These are phyloP conservation scores for Ormosia semicastrata DNA, from an alignment of 306 rosid genomes.

Conservation along the genomic window DNA sequence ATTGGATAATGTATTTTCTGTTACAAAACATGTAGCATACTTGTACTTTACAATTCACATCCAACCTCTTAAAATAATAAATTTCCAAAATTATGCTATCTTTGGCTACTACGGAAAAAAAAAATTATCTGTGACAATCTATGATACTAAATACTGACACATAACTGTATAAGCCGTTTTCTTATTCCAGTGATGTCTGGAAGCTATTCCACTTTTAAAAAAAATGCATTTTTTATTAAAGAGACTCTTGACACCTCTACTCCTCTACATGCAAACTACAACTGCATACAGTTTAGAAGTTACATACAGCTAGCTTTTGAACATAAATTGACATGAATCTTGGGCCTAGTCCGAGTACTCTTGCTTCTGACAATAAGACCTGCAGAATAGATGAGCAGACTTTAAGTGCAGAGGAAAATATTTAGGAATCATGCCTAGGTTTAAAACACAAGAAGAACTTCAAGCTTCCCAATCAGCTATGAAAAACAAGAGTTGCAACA, in stretches of 20 bases:
- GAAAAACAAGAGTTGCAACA: background rate
- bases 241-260: background rate
- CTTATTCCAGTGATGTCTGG: background rate
- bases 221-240: background rate
- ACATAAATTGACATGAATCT: conserved; percentile 88
- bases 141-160: background rate
- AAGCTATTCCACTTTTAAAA: background rate
- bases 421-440: background rate
- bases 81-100: background rate
- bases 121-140: background rate
- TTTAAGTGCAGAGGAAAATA: conserved; percentile 19
- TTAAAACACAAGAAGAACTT: background rate
- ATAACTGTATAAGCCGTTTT: background rate
- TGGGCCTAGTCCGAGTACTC: conserved; percentile 89
- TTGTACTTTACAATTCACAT: background rate
- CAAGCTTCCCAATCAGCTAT: background rate
- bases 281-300: background rate
- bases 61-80: background rate
- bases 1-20: background rate
- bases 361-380: conserved; percentile 77
- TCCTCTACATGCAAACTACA: background rate
- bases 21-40: background rate
- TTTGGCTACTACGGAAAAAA: background rate
- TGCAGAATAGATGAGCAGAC: conserved; percentile 36
- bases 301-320: conserved; percentile 84